phyloP scores from a whole-genome alignment of 108 stramenopile genomes.

The Mediolabrus comicus region DNA sequence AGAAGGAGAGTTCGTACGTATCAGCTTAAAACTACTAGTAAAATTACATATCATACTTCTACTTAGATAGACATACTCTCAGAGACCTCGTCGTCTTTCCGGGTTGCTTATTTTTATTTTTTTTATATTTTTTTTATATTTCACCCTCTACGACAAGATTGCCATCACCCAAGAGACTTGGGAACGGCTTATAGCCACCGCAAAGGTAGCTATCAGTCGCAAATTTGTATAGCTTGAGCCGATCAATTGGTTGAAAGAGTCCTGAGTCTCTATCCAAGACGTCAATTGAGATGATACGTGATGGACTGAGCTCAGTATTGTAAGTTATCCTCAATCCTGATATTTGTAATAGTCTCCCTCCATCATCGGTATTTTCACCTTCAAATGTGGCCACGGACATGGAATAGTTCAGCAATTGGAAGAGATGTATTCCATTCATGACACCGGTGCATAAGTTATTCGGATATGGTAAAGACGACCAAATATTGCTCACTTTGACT shows the following conservation, averaged over 20 bases:
- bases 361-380: constrained; percentile 17
- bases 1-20: too few species aligned
- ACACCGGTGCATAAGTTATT: constrained; percentile 47
- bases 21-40: too few species aligned
- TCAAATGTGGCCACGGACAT: constrained; percentile 46
- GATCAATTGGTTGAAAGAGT: constrained; percentile 41
- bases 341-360: constrained; percentile 49
- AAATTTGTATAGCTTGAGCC: constrained; percentile 53
- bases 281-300: constrained; percentile 28
- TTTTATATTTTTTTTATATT: too few species aligned
- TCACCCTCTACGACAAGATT: constrained; percentile 41
- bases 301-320: constrained; percentile 32
- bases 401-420: constrained; percentile 49
- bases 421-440: constrained; percentile 44
- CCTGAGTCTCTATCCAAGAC: constrained; percentile 28
- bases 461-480: constrained; percentile 44
- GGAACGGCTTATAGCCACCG: constrained; percentile 36
- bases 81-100: constrained; percentile 14
- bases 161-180: constrained; percentile 17
- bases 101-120: too few species aligned
- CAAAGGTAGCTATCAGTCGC: constrained; percentile 52
- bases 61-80: constrained; percentile 1
- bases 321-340: constrained; percentile 54
- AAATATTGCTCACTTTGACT: constrained; percentile 48
- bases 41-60: too few species aligned